A percentile compares a stretch with the other conserved stretches of the same genome.
These are phyloP conservation scores for Lycium barbarum DNA, from an alignment of 257 asterid genomes.

Conservation along the genomic window DNA sequence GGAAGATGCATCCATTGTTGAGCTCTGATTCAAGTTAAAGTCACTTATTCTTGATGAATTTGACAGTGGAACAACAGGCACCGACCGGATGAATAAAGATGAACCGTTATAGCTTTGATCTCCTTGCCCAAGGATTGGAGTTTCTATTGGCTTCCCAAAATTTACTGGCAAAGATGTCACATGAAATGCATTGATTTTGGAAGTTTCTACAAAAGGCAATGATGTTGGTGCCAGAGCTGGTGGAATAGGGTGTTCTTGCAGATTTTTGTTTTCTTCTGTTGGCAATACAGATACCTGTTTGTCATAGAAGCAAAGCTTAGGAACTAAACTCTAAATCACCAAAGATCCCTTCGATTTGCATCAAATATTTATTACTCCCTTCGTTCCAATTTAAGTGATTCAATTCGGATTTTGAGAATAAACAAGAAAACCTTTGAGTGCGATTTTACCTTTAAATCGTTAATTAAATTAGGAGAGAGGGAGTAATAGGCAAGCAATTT, in stretches of 20 bases:
- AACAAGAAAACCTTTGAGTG: too few species aligned
- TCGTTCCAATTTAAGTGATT: too few species aligned
- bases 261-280: slow-evolving; percentile 50
- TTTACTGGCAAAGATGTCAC: slow-evolving; percentile 23
- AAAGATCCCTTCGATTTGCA: neutral
- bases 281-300: slow-evolving; percentile 67
- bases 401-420: too few species aligned
- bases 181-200: slow-evolving; percentile 34
- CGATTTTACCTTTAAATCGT: too few species aligned
- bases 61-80: slow-evolving; percentile 15
- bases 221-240: slow-evolving; percentile 35
- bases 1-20: slow-evolving; percentile 24
- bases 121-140: neutral
- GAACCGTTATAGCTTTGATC: slow-evolving; percentile 10
- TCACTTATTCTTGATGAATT: slow-evolving; percentile 3
- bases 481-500: neutral
- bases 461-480: neutral
- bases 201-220: slow-evolving; percentile 32
- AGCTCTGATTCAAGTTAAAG: slow-evolving; percentile 21
- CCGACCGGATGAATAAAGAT: neutral
- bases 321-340: slow-evolving; percentile 3
- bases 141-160: slow-evolving; percentile 14
- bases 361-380: neutral
- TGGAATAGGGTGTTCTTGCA: slow-evolving; percentile 41
- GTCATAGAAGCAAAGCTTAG: neutral